Conservation (phyloP, 768 basidiomycete species). For the Rhodocollybia butyracea region DNA sequence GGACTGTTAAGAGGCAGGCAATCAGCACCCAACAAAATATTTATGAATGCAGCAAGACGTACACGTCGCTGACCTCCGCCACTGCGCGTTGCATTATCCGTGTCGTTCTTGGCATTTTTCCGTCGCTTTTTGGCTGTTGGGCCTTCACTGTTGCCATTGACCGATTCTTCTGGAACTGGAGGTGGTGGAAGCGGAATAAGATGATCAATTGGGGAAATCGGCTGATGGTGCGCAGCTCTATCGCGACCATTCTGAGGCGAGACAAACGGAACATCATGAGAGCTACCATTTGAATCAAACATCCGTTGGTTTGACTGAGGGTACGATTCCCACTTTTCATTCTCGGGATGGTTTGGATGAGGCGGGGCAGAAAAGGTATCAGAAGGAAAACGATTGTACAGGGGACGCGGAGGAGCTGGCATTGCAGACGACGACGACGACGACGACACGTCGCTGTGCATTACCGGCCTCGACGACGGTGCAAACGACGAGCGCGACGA, state of each 20-base stretch:
- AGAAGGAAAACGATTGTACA: neutral
- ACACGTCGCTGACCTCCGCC: conserved; percentile 47
- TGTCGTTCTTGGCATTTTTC: conserved; percentile 45
- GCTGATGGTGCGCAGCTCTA: neutral
- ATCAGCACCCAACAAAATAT: conserved; percentile 5
- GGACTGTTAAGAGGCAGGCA: conserved; percentile 18
- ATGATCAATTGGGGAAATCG: conserved; percentile 3
- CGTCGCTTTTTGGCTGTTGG: conserved; percentile 48
- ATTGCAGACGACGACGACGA: neutral
- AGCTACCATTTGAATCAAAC: neutral
- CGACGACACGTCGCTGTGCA: conserved; percentile 7
- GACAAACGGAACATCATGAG: neutral
- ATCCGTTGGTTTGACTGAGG: neutral
- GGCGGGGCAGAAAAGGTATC: neutral
- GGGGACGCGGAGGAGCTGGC: conserved; percentile 4
- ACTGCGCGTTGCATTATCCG: conserved; percentile 49
- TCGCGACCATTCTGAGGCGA: conserved; percentile 1
- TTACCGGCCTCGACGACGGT: conserved; percentile 19
- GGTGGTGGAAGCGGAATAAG: neutral
- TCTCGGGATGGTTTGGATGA: conserved; percentile 1
- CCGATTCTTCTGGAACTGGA: neutral
- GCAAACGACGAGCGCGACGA: conserved; percentile 29
- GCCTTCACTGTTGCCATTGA: neutral
- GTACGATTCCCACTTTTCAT: neutral
- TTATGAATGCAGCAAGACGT: conserved; percentile 26